Conservation (phyloP, 2,329 filamentous ascomycete genomes). For the Beauveria sp. region DNA sequence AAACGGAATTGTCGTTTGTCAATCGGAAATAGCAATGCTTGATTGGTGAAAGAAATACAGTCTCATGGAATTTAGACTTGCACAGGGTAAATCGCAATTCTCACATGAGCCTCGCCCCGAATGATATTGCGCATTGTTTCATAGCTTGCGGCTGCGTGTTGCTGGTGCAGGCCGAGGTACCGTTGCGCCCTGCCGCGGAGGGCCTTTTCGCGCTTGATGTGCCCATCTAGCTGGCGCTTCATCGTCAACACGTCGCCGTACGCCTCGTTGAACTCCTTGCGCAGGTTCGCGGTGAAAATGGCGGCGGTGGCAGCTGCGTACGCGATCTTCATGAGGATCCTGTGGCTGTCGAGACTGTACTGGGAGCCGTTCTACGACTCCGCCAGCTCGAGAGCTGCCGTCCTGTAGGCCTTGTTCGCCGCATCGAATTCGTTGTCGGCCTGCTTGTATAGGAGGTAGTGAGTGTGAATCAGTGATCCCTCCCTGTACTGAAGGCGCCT, state of each 20-base stretch:
- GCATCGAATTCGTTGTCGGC: not conserved
- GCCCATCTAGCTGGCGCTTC: not conserved
- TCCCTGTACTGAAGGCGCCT: too few relatives aligned
- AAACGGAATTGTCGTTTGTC: too few relatives aligned
- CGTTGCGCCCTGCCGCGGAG: not conserved
- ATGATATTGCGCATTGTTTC: not conserved
- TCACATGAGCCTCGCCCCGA: not conserved
- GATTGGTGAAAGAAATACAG: too few relatives aligned
- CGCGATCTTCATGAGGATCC: not conserved
- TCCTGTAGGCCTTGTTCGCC: not conserved
- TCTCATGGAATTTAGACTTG: too few relatives aligned
- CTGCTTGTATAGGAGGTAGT: too few relatives aligned
- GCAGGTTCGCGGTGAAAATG: not conserved
- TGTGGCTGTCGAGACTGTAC: not conserved
- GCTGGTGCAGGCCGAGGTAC: not conserved
- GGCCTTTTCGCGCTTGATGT: not conserved
- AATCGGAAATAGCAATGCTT: too few relatives aligned
- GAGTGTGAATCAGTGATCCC: too few relatives aligned
- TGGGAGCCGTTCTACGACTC: not conserved
- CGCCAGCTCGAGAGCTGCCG: not conserved
- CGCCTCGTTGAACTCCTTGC: not conserved
- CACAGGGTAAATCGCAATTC: too few relatives aligned
- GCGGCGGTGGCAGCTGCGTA: not conserved
- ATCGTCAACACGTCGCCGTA: not conserved
- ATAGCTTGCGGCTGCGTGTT: not conserved